A percentile compares a stretch with the other conserved stretches of the same genome.
Evolutionary conservation across 805 yeast species (phyloP).

Genomic region (Huiozyma sinensis): DNA sequence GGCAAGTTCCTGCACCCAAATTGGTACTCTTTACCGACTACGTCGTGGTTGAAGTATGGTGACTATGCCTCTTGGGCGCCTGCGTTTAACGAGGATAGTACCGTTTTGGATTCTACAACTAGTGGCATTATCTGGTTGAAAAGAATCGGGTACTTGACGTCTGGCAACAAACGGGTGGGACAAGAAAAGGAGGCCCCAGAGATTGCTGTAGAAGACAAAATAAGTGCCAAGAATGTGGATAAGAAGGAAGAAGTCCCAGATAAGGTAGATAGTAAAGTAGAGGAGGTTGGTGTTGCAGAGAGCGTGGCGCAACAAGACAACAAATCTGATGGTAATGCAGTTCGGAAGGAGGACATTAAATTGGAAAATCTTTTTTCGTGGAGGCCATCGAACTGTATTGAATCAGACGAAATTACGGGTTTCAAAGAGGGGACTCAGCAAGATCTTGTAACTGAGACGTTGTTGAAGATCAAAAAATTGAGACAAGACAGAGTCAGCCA

Average conservation of each 20-base stretch:
- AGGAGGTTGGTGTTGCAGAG: slow-evolving; percentile 3
- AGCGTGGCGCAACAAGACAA: slow-evolving; percentile 3
- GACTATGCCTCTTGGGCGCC: slow-evolving; percentile 55
- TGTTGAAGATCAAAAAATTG: slow-evolving; percentile 39
- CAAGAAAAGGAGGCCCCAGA: slow-evolving; percentile 2
- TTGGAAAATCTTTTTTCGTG: slow-evolving; percentile 38
- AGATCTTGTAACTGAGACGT: slow-evolving; percentile 33
- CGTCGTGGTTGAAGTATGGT: slow-evolving; percentile 52
- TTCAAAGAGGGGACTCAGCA: slow-evolving; percentile 33
- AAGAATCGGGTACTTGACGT: slow-evolving; percentile 38
- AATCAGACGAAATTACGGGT: slow-evolving; percentile 42
- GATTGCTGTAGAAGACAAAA: slow-evolving; percentile 1
- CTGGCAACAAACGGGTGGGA: slow-evolving; percentile 15
- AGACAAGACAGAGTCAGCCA: slow-evolving; percentile 36
- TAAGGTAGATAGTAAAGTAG: slow-evolving; percentile 1
- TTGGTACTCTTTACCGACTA: slow-evolving; percentile 53
- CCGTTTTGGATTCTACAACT: slow-evolving; percentile 41
- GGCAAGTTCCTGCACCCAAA: slow-evolving; percentile 47
- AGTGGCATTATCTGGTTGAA: slow-evolving; percentile 45
- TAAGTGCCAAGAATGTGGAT: slow-evolving; percentile 1
- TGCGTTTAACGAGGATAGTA: slow-evolving; percentile 44
- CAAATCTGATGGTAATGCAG: neutral
- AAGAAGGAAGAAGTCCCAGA: neutral
- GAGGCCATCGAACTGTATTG: slow-evolving; percentile 39
- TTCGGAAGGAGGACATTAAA: slow-evolving; percentile 15